Evolutionary conservation across 352 stramenopile species (phyloP).

Genomic region (Phytophthora pseudosyringae): DNA sequence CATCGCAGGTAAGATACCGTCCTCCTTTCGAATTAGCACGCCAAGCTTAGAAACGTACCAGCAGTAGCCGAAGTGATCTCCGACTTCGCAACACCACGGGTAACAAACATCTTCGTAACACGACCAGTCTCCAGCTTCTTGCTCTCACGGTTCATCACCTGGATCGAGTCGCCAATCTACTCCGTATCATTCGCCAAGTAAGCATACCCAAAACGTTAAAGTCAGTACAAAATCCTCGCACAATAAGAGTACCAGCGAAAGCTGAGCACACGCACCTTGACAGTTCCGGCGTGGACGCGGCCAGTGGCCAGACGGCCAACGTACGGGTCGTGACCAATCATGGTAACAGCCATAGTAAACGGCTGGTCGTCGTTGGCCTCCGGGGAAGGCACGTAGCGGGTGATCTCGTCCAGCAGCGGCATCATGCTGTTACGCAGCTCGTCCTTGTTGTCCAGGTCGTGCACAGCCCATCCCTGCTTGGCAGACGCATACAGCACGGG

Average conservation of each 20-base stretch:
- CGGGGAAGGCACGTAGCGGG: constrained; percentile 93
- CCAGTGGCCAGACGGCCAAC: constrained; percentile 97
- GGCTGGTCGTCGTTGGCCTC: constrained; percentile 74
- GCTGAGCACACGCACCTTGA: constrained; percentile 51
- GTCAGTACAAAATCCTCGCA: constrained; percentile 13
- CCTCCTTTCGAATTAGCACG: neutral
- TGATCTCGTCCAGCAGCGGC: constrained; percentile 97
- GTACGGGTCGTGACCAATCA: constrained; percentile 97
- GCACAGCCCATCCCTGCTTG: constrained; percentile 96
- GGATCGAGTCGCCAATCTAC: constrained; percentile 88
- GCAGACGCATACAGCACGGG: constrained; percentile 96
- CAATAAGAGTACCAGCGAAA: neutral
- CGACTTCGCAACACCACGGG: constrained; percentile 76
- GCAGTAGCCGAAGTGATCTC: constrained; percentile 90
- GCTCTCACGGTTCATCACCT: constrained; percentile 89
- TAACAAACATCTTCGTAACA: constrained; percentile 92
- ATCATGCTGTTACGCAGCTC: constrained; percentile 90
- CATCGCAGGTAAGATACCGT: constrained; percentile 2
- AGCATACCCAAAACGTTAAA: neutral
- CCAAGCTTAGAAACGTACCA: constrained; percentile 36
- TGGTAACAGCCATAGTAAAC: constrained; percentile 97
- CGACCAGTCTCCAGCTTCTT: constrained; percentile 80
- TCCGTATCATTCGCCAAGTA: neutral
- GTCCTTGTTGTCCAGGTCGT: constrained; percentile 78
- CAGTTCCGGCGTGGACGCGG: constrained; percentile 93